These are phyloP conservation scores for Galerina sulciceps DNA, from an alignment of 768 basidiomycete species.

Conservation along the genomic window DNA sequence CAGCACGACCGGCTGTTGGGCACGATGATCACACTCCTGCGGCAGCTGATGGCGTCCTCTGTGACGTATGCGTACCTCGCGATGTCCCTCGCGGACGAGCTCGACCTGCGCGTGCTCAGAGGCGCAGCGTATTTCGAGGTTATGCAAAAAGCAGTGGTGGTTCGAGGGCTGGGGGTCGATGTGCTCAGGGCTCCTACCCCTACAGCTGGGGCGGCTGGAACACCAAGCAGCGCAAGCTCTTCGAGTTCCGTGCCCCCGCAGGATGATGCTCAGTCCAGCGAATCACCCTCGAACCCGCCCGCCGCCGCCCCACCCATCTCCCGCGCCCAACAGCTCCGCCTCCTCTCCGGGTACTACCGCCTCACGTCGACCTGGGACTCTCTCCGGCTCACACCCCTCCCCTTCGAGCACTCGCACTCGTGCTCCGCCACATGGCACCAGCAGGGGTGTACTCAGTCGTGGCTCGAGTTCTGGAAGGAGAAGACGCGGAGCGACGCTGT, in stretches of 20 bases:
- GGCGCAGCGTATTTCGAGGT: constrained; percentile 75
- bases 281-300: constrained; percentile 26
- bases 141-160: constrained; percentile 63
- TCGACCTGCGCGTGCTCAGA: constrained; percentile 59
- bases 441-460: constrained; percentile 71
- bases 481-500: constrained; percentile 67
- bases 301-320: constrained; percentile 57
- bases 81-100: constrained; percentile 75
- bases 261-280: constrained; percentile 29
- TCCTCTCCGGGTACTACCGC: constrained; percentile 72
- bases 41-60: constrained; percentile 64
- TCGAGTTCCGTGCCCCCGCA: neutral
- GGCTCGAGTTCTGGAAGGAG: constrained; percentile 83
- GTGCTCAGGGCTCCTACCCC: constrained; percentile 16
- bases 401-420: constrained; percentile 66
- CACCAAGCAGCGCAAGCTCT: neutral
- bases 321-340: constrained; percentile 61
- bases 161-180: constrained; percentile 39
- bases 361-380: constrained; percentile 70
- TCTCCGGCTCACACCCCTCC: constrained; percentile 56
- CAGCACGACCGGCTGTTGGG: constrained; percentile 60
- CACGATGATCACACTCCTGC: constrained; percentile 62
- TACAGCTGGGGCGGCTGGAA: neutral
- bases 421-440: constrained; percentile 77
- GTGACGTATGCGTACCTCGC: constrained; percentile 73